These are phyloP conservation scores for Cytospora piceicola DNA, from an alignment of 2,329 filamentous ascomycete genomes.

Conservation along the genomic window DNA sequence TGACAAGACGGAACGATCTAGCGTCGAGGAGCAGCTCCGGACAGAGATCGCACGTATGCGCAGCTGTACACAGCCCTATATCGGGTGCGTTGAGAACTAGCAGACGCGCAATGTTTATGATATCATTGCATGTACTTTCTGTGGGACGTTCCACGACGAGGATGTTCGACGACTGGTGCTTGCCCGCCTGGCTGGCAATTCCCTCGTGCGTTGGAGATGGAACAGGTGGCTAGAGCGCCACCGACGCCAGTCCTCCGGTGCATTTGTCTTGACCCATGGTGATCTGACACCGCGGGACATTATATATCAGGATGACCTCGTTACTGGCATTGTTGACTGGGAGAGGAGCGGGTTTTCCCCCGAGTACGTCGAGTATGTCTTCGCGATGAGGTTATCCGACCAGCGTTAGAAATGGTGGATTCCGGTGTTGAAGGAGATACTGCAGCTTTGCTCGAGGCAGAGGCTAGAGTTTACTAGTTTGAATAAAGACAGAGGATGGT, in stretches of 20 bases:
- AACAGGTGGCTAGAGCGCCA: constrained; percentile 14
- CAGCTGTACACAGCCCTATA: constrained; percentile 23
- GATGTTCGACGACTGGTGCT: constrained; percentile 27
- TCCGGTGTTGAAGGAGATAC: constrained; percentile 9
- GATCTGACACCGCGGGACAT: constrained; percentile 26
- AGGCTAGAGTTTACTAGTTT: constrained; percentile 4
- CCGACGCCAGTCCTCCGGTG: constrained; percentile 4
- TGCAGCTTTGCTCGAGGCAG: constrained; percentile 6
- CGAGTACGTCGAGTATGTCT: constrained; percentile 29
- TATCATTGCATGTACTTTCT: not conserved
- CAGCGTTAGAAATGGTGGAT: constrained; percentile 27
- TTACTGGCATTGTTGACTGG: constrained; percentile 30
- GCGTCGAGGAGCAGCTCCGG: constrained; percentile 25
- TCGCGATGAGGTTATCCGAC: constrained; percentile 22
- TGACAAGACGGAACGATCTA: constrained; percentile 6
- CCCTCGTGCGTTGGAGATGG: constrained; percentile 7
- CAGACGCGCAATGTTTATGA: constrained; percentile 5
- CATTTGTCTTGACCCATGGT: constrained; percentile 16
- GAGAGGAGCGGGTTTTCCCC: constrained; percentile 30
- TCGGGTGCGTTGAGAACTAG: constrained; percentile 20
- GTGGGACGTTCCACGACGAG: constrained; percentile 23
- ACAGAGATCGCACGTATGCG: constrained; percentile 22
- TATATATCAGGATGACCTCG: constrained; percentile 8
- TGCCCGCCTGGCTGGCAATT: constrained; percentile 8
- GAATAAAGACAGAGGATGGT: constrained; percentile 13